These are phyloP conservation scores for Reticulascus tulasneorum DNA, from an alignment of 2,329 filamentous ascomycete species.

Conservation along the genomic window DNA sequence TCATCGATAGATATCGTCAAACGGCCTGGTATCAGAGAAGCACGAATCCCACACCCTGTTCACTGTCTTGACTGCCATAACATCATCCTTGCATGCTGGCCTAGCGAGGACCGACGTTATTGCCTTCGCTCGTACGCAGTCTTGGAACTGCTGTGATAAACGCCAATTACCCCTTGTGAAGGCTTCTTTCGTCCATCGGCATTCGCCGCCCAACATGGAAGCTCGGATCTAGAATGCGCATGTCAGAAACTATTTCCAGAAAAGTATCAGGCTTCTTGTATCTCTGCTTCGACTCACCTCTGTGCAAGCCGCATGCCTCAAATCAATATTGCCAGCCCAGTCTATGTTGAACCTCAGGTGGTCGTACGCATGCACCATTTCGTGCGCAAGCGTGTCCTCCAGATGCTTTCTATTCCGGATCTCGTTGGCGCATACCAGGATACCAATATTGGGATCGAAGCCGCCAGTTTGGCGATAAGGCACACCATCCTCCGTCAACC, in stretches of 20 bases:
- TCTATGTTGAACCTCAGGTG: constrained; percentile 89
- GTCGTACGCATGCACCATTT: constrained; percentile 98
- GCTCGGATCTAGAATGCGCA: constrained; percentile 69
- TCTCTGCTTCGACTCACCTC: constrained; percentile 55
- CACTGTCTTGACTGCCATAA: constrained; percentile 81
- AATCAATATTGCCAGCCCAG: constrained; percentile 62
- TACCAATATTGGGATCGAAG: constrained; percentile 82
- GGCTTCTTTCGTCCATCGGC: constrained; percentile 82
- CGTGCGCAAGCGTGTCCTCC: constrained; percentile 92
- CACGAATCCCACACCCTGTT: constrained; percentile 99
- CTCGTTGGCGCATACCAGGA: constrained; percentile 89
- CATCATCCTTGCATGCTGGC: constrained; percentile 78
- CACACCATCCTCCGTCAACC: constrained; percentile 52
- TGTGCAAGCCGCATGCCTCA: constrained; percentile 89
- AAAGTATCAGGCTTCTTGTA: fast-evolving
- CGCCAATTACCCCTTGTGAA: constrained; percentile 82
- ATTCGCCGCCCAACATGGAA: constrained; percentile 89
- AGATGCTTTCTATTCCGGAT: constrained; percentile 74
- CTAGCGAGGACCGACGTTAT: constrained; percentile 74
- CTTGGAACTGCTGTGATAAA: constrained; percentile 87
- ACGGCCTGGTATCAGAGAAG: constrained; percentile 88
- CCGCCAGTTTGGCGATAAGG: constrained; percentile 70
- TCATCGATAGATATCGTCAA: constrained; percentile 92
- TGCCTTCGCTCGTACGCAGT: constrained; percentile 81
- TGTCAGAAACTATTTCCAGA: constrained; percentile 6